Evolutionary conservation across 1,139 yeast genomes (phyloP), one percentile per base, ranked within the genome.

Genomic region (Sugiyamaella paludigena): DNA sequence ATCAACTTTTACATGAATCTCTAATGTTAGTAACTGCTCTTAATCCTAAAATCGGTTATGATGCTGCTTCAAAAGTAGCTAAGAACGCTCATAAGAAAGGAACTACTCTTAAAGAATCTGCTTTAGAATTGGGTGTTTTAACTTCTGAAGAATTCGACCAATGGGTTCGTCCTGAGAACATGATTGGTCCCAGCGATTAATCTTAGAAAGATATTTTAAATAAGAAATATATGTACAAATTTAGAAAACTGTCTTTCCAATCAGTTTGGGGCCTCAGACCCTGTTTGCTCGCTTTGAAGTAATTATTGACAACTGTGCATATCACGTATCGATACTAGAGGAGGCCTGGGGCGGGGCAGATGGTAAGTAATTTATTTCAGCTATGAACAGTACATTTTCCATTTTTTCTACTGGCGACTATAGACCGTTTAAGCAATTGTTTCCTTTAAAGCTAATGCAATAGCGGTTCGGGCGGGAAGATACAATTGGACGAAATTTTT

Each of bases 51-150:
- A 92, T 92, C 64, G 98, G 98, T 64, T 92, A 92, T 74, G 98
- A 92, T 69, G 80, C 84, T 61, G 98, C 98, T 51, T 88, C 97
- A 54, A 89, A 91, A 80, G 92, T 89, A 49, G 98, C 98, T 61
- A 92, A 92, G 80, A 88, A 92, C 67, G 98, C 98, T 47, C 98
- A 92, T 80, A 87, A 91, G 78, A 89, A 92, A 78, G 97, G 97
- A 30, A 79, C 91, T 65, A 92, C 98, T 40, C 81, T 92, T 74
- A 92, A 92, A 76, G 86, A 88, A 72, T 83, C 95, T 54, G 96
- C 97, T 54, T 77, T 92, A 64, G 96, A 92, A 72, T 81, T 94
- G 66, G 87, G 87, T 52, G 89, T 85, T 51, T 79, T 92, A 67
- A 78, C 81, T 51, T 82, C 79, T 58, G 84, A 82, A 66, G 96